Conservation (phyloP, 371 early-diverging fungal genomes). For the Actinomortierella wolfii region DNA sequence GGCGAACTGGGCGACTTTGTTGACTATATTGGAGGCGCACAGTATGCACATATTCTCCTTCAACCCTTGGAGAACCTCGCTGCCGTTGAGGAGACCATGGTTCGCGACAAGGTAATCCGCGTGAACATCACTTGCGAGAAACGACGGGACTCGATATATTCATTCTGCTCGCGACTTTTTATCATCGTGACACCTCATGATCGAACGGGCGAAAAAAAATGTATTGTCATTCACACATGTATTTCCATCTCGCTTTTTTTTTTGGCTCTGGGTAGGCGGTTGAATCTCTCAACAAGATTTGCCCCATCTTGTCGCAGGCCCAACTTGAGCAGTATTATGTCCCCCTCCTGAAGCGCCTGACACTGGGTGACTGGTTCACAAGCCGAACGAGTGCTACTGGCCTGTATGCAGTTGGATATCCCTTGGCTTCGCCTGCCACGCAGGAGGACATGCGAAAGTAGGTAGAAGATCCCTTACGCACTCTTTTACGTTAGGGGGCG, state of each 20-base stretch:
- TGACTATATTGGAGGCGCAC: constrained; percentile 90
- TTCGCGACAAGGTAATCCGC: constrained; percentile 86
- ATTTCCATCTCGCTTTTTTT: constrained; percentile 5
- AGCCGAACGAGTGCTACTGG: constrained; percentile 93
- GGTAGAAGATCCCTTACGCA: constrained; percentile 7
- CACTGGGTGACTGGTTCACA: constrained; percentile 97
- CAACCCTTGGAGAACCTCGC: constrained; percentile 94
- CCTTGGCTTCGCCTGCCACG: constrained; percentile 66
- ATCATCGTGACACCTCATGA: background rate
- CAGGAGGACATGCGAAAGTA: constrained; percentile 88
- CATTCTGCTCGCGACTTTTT: no score
- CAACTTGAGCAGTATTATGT: constrained; percentile 90
- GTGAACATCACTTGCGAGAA: background rate
- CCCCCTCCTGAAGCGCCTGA: constrained; percentile 89
- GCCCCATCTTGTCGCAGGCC: constrained; percentile 64
- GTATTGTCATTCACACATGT: background rate
- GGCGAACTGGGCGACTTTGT: constrained; percentile 92
- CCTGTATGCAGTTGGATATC: constrained; percentile 85
- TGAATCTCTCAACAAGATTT: constrained; percentile 87
- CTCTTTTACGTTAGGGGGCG: background rate
- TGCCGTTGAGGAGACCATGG: constrained; percentile 95
- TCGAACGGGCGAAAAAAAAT: no score
- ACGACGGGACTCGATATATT: background rate
- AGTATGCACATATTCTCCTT: constrained; percentile 84
- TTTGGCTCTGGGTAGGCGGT: constrained; percentile 73